Evolutionary conservation across 2,329 filamentous ascomycete genomes (phyloP).

Genomic region (Botryosphaeria agaves): DNA sequence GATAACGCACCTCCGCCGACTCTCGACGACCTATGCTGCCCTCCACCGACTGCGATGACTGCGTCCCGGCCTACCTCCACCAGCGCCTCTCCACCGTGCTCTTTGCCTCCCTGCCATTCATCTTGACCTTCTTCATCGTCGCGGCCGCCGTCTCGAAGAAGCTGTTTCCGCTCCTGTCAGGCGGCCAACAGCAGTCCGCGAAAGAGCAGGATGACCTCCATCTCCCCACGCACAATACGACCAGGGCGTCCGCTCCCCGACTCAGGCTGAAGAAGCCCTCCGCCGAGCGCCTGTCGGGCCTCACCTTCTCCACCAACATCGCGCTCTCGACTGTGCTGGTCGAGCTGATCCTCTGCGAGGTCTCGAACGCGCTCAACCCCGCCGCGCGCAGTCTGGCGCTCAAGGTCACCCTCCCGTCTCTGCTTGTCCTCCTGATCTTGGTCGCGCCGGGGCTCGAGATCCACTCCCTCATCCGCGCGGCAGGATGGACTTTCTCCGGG

Average conservation of each 20-base stretch:
- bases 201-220: slow-evolving; percentile 46
- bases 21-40: slow-evolving; percentile 15
- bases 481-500: slow-evolving; percentile 41
- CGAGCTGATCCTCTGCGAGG: slow-evolving; percentile 69
- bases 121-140: slow-evolving; percentile 50
- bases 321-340: slow-evolving; percentile 62
- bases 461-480: slow-evolving; percentile 40
- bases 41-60: slow-evolving; percentile 37
- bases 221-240: slow-evolving; percentile 36
- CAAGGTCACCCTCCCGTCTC: slow-evolving; percentile 48
- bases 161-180: slow-evolving; percentile 56
- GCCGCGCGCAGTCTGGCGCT: slow-evolving; percentile 51
- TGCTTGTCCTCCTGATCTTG: slow-evolving; percentile 56
- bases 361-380: slow-evolving; percentile 56
- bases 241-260: slow-evolving; percentile 10
- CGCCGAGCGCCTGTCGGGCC: slow-evolving; percentile 31
- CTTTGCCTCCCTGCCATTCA: slow-evolving; percentile 50
- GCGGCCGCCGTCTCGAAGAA: slow-evolving; percentile 45
- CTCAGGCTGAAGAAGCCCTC: slow-evolving; percentile 6
- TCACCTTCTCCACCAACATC: slow-evolving; percentile 60
- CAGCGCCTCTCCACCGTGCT: slow-evolving; percentile 31
- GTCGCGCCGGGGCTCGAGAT: slow-evolving; percentile 68
- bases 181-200: slow-evolving; percentile 28
- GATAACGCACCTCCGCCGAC: too few relatives aligned
- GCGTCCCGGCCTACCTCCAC: slow-evolving; percentile 33